Base-by-base conservation (phyloP, 805 yeast genomes). In the Ogataea pignaliae region DNA sequence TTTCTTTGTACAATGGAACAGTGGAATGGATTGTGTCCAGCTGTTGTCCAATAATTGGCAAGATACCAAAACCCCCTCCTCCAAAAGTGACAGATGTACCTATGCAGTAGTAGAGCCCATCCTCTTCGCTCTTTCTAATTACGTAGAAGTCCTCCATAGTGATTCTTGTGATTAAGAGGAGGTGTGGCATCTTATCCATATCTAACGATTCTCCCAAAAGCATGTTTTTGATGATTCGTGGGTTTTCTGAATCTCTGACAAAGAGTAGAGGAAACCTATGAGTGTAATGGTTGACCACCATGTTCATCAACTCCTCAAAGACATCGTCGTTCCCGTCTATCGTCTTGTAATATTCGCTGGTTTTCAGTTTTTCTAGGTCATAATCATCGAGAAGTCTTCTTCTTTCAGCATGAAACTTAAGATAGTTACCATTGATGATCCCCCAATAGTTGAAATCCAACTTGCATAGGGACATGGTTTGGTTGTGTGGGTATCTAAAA, bases 1-100 rank as follows among this genome's bases (percentile, higher is more conserved):
- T 74, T 26, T 65, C 70, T 44, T 72, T 63, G 48, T 74, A 75
- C 54, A 72, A 74, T 1, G 79, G 79, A 29, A 75, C 79, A 3
- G 60, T 69, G 13, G 53, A 63, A 53, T 75, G 79, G 40, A 74
- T 73, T 2, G 59, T 54, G 55, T 74, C 78, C 41, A 75, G 53
- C 39, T 62, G 66, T 67, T 44, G 56, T 37, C 59, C 64, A 43
- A 55, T 54, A 11, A 59, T 21, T 2, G 61, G 59, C 7, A 46
- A 30, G 34, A 74, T 64, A 4, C 73, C 73, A 55, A 75, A 75
- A 2, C 76, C 71, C 9, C 79, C 79, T 12, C 79, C 79, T 3
- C 76, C 76, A 56, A 73, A 75, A 3, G 75, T 73, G 16, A 73
- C 79, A 0, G 77, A 75, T 1, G 75, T 75, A 1, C 76, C 79